Evolutionary conservation across 495 filamentous ascomycete genomes (phyloP).

Genomic region (Ramalina peruviana): DNA sequence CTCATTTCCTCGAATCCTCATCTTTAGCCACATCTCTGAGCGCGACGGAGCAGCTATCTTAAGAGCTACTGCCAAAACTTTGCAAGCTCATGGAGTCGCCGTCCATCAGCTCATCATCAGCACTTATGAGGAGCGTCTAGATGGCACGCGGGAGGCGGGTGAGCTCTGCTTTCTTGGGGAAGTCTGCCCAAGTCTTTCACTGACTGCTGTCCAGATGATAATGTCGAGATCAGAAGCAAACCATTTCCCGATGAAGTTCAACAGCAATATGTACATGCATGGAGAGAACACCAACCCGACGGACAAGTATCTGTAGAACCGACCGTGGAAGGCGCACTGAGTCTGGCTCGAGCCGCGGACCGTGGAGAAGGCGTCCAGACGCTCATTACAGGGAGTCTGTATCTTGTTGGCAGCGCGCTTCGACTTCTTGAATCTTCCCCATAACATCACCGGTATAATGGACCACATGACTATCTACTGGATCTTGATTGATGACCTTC

Average conservation of each 20-base stretch:
- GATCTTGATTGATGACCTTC: neutral
- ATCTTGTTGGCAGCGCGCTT: constrained; percentile 46
- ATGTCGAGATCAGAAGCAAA: constrained; percentile 12
- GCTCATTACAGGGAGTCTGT: constrained; percentile 48
- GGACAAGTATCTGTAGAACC: constrained; percentile 14
- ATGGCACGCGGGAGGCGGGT: constrained; percentile 17
- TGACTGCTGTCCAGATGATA: constrained; percentile 17
- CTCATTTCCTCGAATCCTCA: constrained; percentile 17
- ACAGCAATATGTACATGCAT: constrained; percentile 16
- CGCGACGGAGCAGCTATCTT: constrained; percentile 25
- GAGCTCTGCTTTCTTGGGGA: neutral
- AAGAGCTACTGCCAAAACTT: constrained; percentile 17
- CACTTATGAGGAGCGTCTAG: constrained; percentile 21
- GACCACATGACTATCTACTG: neutral
- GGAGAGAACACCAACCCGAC: constrained; percentile 17
- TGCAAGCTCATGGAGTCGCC: constrained; percentile 14
- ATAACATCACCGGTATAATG: neutral
- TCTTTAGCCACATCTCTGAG: constrained; percentile 29
- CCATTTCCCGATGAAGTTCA: constrained; percentile 17
- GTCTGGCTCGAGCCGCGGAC: constrained; percentile 16
- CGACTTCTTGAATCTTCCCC: constrained; percentile 14
- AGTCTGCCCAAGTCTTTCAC: neutral
- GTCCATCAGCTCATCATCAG: constrained; percentile 24
- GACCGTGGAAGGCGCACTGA: constrained; percentile 24
- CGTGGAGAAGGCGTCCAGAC: constrained; percentile 23